These are phyloP conservation scores for Plasmodium sp. DNA, from an alignment of 169 alveolate genomes.

Conservation along the genomic window DNA sequence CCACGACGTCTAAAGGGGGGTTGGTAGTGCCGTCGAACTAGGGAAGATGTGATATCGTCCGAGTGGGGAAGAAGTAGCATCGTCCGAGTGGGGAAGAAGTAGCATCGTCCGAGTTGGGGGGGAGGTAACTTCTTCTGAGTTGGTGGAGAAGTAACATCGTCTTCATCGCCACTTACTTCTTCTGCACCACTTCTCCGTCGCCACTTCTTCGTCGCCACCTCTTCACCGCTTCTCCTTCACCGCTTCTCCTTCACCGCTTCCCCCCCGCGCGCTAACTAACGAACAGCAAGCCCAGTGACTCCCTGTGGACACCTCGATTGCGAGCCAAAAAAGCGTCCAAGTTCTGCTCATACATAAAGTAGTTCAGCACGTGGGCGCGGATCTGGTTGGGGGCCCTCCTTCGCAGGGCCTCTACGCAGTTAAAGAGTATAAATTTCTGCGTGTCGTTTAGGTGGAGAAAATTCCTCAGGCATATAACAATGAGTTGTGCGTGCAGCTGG, in stretches of 20 bases:
- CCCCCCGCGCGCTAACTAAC: background rate
- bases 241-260: background rate
- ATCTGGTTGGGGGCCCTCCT: background rate
- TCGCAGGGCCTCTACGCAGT: slow-evolving; percentile 28
- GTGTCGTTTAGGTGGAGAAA: slow-evolving; percentile 10
- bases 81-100: background rate
- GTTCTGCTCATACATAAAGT: slow-evolving; percentile 54
- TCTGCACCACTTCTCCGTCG: background rate
- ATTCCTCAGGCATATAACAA: slow-evolving; percentile 22
- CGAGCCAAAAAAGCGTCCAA: slow-evolving; percentile 18
- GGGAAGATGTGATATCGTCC: too few relatives aligned
- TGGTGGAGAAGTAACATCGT: background rate
- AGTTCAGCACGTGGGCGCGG: background rate
- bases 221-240: too few relatives aligned
- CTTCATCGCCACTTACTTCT: background rate
- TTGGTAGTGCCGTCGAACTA: too few relatives aligned
- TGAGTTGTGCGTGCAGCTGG: background rate
- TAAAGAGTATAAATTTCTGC: slow-evolving; percentile 59
- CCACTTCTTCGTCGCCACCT: too few relatives aligned
- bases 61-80: background rate
- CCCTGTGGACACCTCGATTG: slow-evolving; percentile 38
- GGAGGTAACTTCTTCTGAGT: too few relatives aligned
- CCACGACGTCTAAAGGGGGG: background rate
- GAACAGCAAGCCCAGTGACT: slow-evolving; percentile 42
- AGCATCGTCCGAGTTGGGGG: too few relatives aligned